phyloP scores from a whole-genome alignment of 352 stramenopile species.

The Globisporangium polare region DNA sequence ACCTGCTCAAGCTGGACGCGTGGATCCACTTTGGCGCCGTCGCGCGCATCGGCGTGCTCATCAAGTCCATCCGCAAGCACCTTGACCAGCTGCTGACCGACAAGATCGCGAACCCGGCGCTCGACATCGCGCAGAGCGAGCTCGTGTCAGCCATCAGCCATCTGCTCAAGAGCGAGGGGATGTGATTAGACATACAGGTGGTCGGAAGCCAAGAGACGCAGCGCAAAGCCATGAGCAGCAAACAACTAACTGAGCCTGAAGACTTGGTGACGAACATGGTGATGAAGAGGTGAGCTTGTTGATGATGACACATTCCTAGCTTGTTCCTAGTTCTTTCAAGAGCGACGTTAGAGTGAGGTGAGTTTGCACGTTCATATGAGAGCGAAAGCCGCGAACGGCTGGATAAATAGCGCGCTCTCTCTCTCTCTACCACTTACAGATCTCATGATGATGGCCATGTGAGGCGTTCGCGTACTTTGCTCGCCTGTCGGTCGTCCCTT shows the following conservation, averaged over 20 bases:
- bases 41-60: slow-evolving; percentile 93
- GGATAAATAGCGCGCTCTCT: slow-evolving; percentile 12
- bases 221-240: not conserved
- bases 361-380: not conserved
- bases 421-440: not conserved
- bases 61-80: slow-evolving; percentile 93
- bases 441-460: not conserved
- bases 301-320: not conserved
- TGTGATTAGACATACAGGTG: slow-evolving; percentile 32
- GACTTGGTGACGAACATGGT: not conserved
- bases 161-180: slow-evolving; percentile 79
- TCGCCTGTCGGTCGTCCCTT: not conserved
- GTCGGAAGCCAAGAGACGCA: not conserved
- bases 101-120: slow-evolving; percentile 92
- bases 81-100: slow-evolving; percentile 91
- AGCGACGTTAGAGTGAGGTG: not conserved
- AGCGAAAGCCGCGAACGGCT: not conserved
- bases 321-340: not conserved
- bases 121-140: slow-evolving; percentile 88
- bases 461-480: too few species aligned
- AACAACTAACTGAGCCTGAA: not conserved
- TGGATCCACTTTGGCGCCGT: slow-evolving; percentile 95
- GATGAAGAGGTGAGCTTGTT: not conserved
- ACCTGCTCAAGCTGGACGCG: slow-evolving; percentile 74
- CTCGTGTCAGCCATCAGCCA: slow-evolving; percentile 78